Base-by-base conservation (phyloP, 2,329 filamentous ascomycete genomes). In the Pestalotiopsis sp. region DNA sequence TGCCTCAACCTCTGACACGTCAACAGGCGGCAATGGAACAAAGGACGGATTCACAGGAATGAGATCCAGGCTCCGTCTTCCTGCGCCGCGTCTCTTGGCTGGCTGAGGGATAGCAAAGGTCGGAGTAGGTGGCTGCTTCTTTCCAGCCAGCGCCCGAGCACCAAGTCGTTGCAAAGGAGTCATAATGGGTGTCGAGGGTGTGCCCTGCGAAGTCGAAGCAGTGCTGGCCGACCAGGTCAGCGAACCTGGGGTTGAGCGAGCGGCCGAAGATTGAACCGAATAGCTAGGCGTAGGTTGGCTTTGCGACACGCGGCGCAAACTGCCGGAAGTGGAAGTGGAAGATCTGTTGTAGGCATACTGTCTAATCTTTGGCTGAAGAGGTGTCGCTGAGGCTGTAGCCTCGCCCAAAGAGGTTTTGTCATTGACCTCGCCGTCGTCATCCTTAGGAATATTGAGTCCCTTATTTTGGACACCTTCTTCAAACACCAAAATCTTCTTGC, bases 121-220 rank as follows among this genome's bases (percentile, higher is more conserved):
- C 0, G 73, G 72, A 7, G 77, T 74, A 13, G 72, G 64, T 13
- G 72, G 75, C 39, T 74, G 71, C 40, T 72, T 78, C 30, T 68
- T 69, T 30, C 78, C 77, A 22, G 75, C 73, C 9, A 85, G 68
- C 1, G 86, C 86, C 68, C 79, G 81, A 39, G 79, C 80, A 17
- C 85, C 84, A 38, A 89, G 80, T 57, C 86, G 83, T 69, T 88
- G 85, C 3, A 89, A 77, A 3, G 86, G 86, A 0, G 86, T 88
- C 71, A 83, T 76, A 64, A 70, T 69, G 69, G 75, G 73, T 70
- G 85, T 76, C 70, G 81, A 71, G 67, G 82, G 76, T 66, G 82
- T 79, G 48, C 86, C 81, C 71, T 80, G 75, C 24, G 78, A 76
- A 35, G 83, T 84, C 2, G 82, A 82, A 5, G 80, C 75, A 20